These are phyloP conservation scores for Stropharia rugosoannulata DNA, from an alignment of 768 basidiomycete species.

Conservation along the genomic window DNA sequence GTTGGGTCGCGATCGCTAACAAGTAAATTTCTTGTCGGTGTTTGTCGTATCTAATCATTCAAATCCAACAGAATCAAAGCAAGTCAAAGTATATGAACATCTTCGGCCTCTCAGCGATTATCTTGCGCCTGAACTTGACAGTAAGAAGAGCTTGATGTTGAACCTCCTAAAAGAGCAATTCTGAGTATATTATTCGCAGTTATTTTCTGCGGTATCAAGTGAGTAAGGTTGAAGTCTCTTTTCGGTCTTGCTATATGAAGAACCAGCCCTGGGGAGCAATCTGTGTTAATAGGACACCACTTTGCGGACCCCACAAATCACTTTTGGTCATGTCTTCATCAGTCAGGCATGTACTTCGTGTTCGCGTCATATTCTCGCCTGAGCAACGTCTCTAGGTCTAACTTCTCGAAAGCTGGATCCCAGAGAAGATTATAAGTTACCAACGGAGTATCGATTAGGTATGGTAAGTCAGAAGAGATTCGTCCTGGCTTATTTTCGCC, in stretches of 20 bases:
- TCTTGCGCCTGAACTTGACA: slow-evolving; percentile 15
- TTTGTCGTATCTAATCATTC: background rate
- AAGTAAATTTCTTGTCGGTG: background rate
- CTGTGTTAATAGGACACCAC: slow-evolving; percentile 73
- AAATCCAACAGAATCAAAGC: slow-evolving; percentile 2
- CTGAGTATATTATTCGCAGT: slow-evolving; percentile 40
- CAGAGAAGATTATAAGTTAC: slow-evolving; percentile 59
- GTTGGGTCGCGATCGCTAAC: background rate
- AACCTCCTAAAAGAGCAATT: background rate
- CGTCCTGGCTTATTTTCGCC: background rate
- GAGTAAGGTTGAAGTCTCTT: slow-evolving; percentile 9
- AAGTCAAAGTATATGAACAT: slow-evolving; percentile 19
- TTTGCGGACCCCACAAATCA: slow-evolving; percentile 81
- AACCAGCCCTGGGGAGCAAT: slow-evolving; percentile 63
- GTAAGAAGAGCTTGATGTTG: slow-evolving; percentile 2
- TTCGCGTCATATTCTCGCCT: background rate
- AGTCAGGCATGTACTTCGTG: slow-evolving; percentile 46
- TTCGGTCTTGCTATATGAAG: background rate
- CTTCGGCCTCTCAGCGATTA: slow-evolving; percentile 13
- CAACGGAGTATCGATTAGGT: slow-evolving; percentile 58
- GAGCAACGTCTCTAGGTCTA: slow-evolving; percentile 40
- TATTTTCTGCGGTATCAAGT: slow-evolving; percentile 88
- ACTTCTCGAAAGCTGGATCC: slow-evolving; percentile 53
- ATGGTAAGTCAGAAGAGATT: slow-evolving; percentile 45
- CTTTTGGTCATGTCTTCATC: slow-evolving; percentile 74